Percentiles rank a stretch among this genome's conserved stretches.
These are phyloP conservation scores for Penicillium brasilianum DNA, from an alignment of 2,329 filamentous ascomycete species.

Conservation along the genomic window DNA sequence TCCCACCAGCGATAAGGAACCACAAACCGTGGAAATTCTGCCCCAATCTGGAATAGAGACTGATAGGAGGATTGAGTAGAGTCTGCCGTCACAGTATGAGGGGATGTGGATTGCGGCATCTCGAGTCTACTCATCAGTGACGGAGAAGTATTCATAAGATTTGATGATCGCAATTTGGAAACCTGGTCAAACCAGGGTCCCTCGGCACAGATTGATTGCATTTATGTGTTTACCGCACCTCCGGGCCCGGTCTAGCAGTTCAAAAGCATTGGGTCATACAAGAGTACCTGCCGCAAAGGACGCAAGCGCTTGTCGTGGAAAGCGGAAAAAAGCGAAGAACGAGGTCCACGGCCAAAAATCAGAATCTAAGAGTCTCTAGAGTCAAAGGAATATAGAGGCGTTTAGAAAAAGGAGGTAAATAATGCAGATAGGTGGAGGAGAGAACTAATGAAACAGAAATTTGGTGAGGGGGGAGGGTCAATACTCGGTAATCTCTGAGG, in stretches of 20 bases:
- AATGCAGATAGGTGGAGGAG: neutral
- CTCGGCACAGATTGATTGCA: slow-evolving; percentile 25
- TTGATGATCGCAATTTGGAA: slow-evolving; percentile 8
- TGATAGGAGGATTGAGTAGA: slow-evolving; percentile 34
- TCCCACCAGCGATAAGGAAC: slow-evolving; percentile 49
- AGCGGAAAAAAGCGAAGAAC: neutral
- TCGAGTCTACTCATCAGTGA: slow-evolving; percentile 2
- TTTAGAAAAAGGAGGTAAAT: neutral
- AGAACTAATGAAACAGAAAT: neutral
- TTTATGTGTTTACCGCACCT: slow-evolving; percentile 24
- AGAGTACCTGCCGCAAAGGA: slow-evolving; percentile 20
- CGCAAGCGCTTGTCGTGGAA: slow-evolving; percentile 18
- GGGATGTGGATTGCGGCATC: slow-evolving; percentile 18
- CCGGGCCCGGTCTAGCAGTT: slow-evolving; percentile 13
- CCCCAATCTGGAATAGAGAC: slow-evolving; percentile 36
- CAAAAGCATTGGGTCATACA: slow-evolving; percentile 21
- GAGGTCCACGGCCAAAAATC: neutral
- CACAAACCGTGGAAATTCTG: slow-evolving; percentile 42
- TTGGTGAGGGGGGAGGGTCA: neutral
- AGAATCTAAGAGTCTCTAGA: neutral
- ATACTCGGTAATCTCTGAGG: neutral
- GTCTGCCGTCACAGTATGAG: slow-evolving; percentile 5
- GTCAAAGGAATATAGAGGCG: slow-evolving; percentile 5
- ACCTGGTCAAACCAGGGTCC: slow-evolving; percentile 18
- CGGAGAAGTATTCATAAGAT: slow-evolving; percentile 1